phyloP scores from a whole-genome alignment of 129 eudicot genomes.

The Pulicaria dysenterica region DNA sequence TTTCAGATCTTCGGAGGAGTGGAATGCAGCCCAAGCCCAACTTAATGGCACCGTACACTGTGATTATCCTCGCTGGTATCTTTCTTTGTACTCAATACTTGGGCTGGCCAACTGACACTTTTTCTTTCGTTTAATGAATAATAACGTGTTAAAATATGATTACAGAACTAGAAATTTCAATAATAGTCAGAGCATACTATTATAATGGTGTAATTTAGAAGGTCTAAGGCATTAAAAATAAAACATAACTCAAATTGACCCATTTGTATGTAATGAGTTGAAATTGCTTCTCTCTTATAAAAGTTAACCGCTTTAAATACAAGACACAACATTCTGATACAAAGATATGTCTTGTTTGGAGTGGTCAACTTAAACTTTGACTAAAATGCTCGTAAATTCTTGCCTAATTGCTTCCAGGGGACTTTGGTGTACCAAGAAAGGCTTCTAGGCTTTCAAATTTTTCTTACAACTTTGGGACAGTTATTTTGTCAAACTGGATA shows the following conservation, averaged over 20 bases:
- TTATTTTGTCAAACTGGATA: not conserved
- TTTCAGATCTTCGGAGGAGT: slow-evolving; percentile 73
- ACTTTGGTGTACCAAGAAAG: not conserved
- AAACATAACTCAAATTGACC: not conserved
- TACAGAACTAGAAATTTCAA: not conserved
- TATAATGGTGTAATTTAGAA: not conserved
- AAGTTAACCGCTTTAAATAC: too few species aligned
- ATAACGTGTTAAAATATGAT: not conserved
- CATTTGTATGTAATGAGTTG: not conserved
- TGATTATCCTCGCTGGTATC: slow-evolving; percentile 92
- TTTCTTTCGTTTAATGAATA: not conserved
- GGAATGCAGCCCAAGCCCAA: slow-evolving; percentile 99
- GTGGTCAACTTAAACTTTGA: not conserved
- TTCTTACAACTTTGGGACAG: not conserved
- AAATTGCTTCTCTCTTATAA: too few species aligned
- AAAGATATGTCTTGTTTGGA: too few species aligned
- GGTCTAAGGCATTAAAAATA: not conserved
- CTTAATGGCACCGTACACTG: slow-evolving; percentile 96
- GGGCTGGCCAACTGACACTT: not conserved
- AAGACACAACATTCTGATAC: too few species aligned
- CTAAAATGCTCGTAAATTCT: too few species aligned
- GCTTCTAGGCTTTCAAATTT: not conserved
- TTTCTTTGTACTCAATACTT: not conserved
- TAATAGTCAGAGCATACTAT: not conserved
- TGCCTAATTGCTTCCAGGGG: too few species aligned